phyloP scores from a whole-genome alignment of 2,329 filamentous ascomycete genomes.

The Coniochaeta prunicola region DNA sequence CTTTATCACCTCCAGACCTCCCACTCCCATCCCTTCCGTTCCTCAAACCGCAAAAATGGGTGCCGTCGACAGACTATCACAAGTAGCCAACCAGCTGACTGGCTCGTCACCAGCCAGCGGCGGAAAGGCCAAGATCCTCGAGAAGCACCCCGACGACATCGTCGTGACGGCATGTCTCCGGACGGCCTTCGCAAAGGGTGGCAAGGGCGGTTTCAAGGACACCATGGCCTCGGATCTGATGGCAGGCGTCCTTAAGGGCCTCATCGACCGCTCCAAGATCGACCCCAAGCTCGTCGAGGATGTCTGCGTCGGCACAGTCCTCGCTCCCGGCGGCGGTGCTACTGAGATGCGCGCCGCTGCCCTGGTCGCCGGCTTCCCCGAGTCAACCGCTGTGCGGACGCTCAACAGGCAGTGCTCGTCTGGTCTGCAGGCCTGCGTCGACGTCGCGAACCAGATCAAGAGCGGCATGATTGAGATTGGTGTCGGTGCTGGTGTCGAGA shows the following conservation, averaged over 20 bases:
- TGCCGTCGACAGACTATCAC: slow-evolving; percentile 49
- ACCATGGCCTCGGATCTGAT: slow-evolving; percentile 82
- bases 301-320: slow-evolving; percentile 83
- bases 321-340: slow-evolving; percentile 87
- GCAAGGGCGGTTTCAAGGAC: slow-evolving; percentile 93
- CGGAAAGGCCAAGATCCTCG: slow-evolving; percentile 48
- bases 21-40: background rate
- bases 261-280: slow-evolving; percentile 81
- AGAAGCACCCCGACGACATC: slow-evolving; percentile 66
- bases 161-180: slow-evolving; percentile 91
- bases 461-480: slow-evolving; percentile 92
- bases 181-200: slow-evolving; percentile 86
- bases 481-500: slow-evolving; percentile 91
- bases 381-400: slow-evolving; percentile 73
- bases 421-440: slow-evolving; percentile 85
- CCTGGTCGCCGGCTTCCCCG: slow-evolving; percentile 85
- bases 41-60: background rate
- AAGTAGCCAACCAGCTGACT: slow-evolving; percentile 55
- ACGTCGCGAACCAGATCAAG: slow-evolving; percentile 89
- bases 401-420: slow-evolving; percentile 94
- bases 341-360: slow-evolving; percentile 94
- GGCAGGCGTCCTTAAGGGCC: slow-evolving; percentile 70
- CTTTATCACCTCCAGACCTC: background rate
- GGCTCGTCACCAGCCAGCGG: slow-evolving; percentile 36
- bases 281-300: slow-evolving; percentile 86